Evolutionary conservation across 768 basidiomycete genomes (phyloP).

Genomic region (Hemileccinum rubropunctum): DNA sequence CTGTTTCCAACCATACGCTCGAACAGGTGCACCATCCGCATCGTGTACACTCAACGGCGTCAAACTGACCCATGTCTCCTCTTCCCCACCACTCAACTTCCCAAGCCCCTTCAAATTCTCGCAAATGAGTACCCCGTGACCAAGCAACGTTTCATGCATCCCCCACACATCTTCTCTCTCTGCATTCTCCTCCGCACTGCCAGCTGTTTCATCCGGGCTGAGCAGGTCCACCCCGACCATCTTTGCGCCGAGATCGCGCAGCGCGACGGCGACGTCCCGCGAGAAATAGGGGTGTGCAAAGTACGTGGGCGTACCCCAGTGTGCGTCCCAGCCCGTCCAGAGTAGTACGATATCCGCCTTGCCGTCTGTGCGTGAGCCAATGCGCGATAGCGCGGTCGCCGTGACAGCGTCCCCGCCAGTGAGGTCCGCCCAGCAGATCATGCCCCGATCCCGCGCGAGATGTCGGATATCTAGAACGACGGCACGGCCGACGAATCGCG

Average conservation of each 20-base stretch:
- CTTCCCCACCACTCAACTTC: constrained; percentile 26
- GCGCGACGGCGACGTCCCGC: constrained; percentile 46
- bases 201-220: constrained; percentile 61
- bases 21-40: constrained; percentile 68
- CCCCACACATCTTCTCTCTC: constrained; percentile 34
- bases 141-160: constrained; percentile 61
- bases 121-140: constrained; percentile 59
- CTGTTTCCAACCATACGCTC: constrained; percentile 58
- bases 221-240: constrained; percentile 64
- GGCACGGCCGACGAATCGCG: constrained; percentile 52
- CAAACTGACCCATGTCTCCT: constrained; percentile 47
- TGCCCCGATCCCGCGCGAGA: constrained; percentile 38
- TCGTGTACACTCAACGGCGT: constrained; percentile 56
- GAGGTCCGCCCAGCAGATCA: constrained; percentile 51
- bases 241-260: constrained; percentile 50
- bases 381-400: constrained; percentile 4
- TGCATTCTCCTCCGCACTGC: constrained; percentile 5
- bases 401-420: not conserved
- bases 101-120: constrained; percentile 67
- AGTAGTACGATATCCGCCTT: constrained; percentile 48
- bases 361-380: constrained; percentile 25
- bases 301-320: constrained; percentile 52
- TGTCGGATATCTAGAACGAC: constrained; percentile 53
- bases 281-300: constrained; percentile 65
- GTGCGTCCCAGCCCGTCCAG: constrained; percentile 64